phyloP scores from a whole-genome alignment of 495 filamentous ascomycete species.

The Sphaerosporella brunnea region DNA sequence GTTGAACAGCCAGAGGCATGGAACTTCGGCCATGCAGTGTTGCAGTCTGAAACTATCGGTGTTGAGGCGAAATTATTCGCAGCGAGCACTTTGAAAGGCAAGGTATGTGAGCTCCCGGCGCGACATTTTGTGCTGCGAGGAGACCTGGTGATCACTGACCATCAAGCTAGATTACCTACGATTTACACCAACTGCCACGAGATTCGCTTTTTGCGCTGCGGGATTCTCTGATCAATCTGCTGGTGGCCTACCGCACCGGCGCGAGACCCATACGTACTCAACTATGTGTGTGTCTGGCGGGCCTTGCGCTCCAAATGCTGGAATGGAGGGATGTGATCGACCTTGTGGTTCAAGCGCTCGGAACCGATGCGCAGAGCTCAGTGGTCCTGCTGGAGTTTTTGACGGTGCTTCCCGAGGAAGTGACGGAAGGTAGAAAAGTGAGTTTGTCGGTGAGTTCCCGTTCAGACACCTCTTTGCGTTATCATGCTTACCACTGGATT shows the following conservation, averaged over 20 bases:
- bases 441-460: conserved; percentile 67
- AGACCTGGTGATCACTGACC: background rate
- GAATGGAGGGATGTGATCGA: conserved; percentile 87
- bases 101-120: conserved; percentile 40
- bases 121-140: background rate
- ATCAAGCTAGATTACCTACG: conserved; percentile 51
- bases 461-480: background rate
- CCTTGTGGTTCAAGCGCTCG: conserved; percentile 59
- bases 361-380: conserved; percentile 53
- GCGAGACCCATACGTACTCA: conserved; percentile 86
- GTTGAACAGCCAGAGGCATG: conserved; percentile 61
- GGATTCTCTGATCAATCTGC: conserved; percentile 59
- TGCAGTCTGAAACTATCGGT: conserved; percentile 55
- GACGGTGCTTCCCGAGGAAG: conserved; percentile 91
- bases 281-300: conserved; percentile 83
- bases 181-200: conserved; percentile 67
- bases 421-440: conserved; percentile 97
- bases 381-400: conserved; percentile 88
- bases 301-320: conserved; percentile 87
- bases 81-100: conserved; percentile 91
- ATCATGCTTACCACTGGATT: conserved; percentile 10
- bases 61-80: conserved; percentile 85
- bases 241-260: conserved; percentile 60
- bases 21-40: conserved; percentile 65
- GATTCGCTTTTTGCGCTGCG: conserved; percentile 57